These are phyloP conservation scores for Neostapfia colusana DNA, from an alignment of 176 grass and related monocot species.

Conservation along the genomic window DNA sequence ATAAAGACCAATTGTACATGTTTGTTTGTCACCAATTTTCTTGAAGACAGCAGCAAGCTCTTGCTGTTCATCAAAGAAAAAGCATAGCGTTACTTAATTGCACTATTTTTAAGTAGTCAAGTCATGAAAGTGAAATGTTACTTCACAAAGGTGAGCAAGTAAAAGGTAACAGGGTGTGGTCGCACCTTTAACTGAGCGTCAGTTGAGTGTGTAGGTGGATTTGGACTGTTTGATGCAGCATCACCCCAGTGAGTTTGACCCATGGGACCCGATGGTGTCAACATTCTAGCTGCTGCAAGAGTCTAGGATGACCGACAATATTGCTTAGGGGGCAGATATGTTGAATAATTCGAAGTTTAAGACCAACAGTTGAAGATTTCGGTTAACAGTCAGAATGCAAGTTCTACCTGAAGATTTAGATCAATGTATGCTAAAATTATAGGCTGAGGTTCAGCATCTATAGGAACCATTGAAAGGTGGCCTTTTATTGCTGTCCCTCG, in stretches of 20 bases:
- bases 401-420: constrained; percentile 95
- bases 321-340: neutral
- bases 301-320: constrained; percentile 52
- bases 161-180: neutral
- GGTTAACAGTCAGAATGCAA: neutral
- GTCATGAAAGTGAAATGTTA: neutral
- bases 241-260: constrained; percentile 96
- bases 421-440: constrained; percentile 99
- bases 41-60: constrained; percentile 98
- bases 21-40: constrained; percentile 99
- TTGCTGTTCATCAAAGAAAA: constrained; percentile 59
- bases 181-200: constrained; percentile 95
- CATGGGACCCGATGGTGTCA: constrained; percentile 92
- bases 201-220: constrained; percentile 65
- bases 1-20: constrained; percentile 90
- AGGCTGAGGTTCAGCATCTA: constrained; percentile 95
- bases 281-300: constrained; percentile 97
- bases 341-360: neutral
- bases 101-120: neutral
- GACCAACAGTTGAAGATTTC: neutral
- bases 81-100: neutral
- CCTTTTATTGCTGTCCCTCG: constrained; percentile 94
- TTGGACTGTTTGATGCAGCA: constrained; percentile 75
- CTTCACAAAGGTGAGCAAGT: neutral
- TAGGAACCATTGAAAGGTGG: constrained; percentile 99